A percentile compares a stretch with the other conserved stretches of the same genome.
These are phyloP conservation scores for Trichosporon inkin DNA, from an alignment of 1,284 basidiomycete genomes.

Conservation along the genomic window DNA sequence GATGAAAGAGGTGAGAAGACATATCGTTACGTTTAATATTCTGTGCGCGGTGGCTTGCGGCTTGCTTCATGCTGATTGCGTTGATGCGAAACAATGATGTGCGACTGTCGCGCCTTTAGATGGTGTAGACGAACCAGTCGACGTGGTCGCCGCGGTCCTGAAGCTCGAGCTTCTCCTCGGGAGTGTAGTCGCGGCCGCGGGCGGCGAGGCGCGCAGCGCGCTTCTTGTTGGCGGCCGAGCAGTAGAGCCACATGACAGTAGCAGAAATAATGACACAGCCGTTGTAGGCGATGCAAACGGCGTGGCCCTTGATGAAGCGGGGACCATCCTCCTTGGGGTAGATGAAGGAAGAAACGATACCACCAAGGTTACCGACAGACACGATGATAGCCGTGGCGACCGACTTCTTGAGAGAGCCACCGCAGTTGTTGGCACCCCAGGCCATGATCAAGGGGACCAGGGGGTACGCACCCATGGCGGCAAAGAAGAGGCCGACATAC, in stretches of 20 bases:
- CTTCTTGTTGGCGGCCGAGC: constrained; percentile 23
- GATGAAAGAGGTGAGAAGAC: background rate
- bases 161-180: constrained; percentile 28
- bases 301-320: constrained; percentile 31
- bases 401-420: constrained; percentile 57
- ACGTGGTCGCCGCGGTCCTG: constrained; percentile 37
- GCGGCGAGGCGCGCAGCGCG: constrained; percentile 28
- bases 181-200: constrained; percentile 29
- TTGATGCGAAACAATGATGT: background rate
- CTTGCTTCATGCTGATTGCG: background rate
- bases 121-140: constrained; percentile 36
- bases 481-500: constrained; percentile 57
- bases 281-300: constrained; percentile 31
- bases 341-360: constrained; percentile 53
- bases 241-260: constrained; percentile 25
- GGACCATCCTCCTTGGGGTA: constrained; percentile 40
- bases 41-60: background rate
- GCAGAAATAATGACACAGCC: constrained; percentile 21
- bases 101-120: constrained; percentile 20
- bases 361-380: constrained; percentile 57
- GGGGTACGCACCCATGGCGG: constrained; percentile 57
- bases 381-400: constrained; percentile 58
- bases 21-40: background rate
- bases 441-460: constrained; percentile 57
- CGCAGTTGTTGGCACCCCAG: constrained; percentile 58